Evolutionary conservation across 345 rosid species (phyloP), one percentile per base, ranked within the genome.

Genomic region (Geranium rotundifolium): DNA sequence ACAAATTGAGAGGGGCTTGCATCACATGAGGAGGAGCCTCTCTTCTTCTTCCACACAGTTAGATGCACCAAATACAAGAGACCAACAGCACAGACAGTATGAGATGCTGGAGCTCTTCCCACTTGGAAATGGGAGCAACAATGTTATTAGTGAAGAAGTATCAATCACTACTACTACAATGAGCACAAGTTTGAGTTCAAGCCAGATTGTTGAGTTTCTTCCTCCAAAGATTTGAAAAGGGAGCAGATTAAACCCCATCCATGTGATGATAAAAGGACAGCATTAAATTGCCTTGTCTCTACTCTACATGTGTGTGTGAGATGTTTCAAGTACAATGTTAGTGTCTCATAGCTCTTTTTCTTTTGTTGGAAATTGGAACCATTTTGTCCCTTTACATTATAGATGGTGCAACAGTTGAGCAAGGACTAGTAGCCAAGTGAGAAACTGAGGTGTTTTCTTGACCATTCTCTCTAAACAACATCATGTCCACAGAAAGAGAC

Each of bases 71-170:
- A 46, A 46, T 14, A 46, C 52, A 37, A 10, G 12, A 37, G 46
- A 37, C 12, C 46, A 37, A 9, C 52, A 46, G 12, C 52, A 9
- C 3, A 46, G 52, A 14, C 52, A 9, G 16, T 46, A 46, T 46
- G 14, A 46, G 52, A 81, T 88, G 4, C 79, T 86, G 20, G 69
- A 80, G 74, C 83, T 86, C 63, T 86, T 86, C 64, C 91, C 91
- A 31, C 73, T 78, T 19, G 41, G 23, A 56, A 58, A 54, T 10
- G 12, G 41, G 41, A 34, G 41, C 41, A 34, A 29, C 52, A 50
- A 54, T 34, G 27, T 52, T 23, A 23, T 23, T 57, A 65, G 60
- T 9, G 5, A 49, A 58, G 65, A 31, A 64, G 60, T 62, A 49
- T 62, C 19, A 67, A 73, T 65, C 67, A 70, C 46, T 65, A 52